Conservation (phyloP, 2,329 filamentous ascomycete species). For the Calonectria pauciramosa region DNA sequence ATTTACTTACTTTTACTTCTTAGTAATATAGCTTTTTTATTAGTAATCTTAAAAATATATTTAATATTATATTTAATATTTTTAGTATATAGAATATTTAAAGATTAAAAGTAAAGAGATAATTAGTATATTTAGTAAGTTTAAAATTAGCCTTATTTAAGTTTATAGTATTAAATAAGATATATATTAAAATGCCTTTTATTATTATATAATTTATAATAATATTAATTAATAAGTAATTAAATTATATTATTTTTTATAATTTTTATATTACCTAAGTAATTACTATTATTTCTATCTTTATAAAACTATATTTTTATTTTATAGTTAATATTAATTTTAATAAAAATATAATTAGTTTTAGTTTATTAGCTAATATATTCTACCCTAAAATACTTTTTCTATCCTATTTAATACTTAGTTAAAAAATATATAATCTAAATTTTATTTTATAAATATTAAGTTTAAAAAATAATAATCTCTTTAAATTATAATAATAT, state of each 20-base stretch:
- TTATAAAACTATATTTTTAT: neutral
- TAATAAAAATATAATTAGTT: neutral
- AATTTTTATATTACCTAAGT: neutral
- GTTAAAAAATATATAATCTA: neutral
- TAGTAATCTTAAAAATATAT: neutral
- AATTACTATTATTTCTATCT: neutral
- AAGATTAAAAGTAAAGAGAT: neutral
- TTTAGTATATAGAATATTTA: neutral
- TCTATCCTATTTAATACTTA: neutral
- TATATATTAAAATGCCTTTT: neutral
- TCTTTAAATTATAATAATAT: neutral
- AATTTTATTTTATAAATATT: neutral
- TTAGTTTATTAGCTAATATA: neutral
- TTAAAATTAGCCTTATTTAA: neutral
- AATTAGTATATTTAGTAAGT: neutral
- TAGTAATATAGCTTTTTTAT: neutral
- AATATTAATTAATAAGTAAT: neutral
- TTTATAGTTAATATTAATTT: neutral
- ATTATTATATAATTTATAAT: neutral
- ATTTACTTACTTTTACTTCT: neutral
- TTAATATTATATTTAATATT: neutral
- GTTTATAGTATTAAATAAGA: neutral
- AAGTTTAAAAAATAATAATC: neutral
- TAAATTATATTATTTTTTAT: neutral
- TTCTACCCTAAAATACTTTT: neutral